phyloP scores from a whole-genome alignment of 192 early-diverging fungal species.

The Coemansia sp. region DNA sequence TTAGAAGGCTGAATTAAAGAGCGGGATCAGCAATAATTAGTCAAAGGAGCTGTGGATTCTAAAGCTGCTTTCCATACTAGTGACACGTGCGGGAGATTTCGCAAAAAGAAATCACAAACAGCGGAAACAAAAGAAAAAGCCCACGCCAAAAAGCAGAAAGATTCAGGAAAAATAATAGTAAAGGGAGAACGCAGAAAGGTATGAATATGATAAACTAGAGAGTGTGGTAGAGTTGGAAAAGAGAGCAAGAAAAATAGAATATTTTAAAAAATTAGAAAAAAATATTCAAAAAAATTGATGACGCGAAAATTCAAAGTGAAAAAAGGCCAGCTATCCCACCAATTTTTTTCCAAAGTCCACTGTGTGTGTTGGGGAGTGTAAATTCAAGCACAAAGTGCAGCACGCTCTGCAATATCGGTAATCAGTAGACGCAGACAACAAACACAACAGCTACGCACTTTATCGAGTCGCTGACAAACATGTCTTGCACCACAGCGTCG shows the following conservation, averaged over 20 bases:
- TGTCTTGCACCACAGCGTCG: slow-evolving; percentile 28
- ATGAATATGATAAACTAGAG: neutral
- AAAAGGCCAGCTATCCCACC: neutral
- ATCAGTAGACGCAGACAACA: slow-evolving; percentile 25
- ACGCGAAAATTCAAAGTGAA: neutral
- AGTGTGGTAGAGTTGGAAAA: neutral
- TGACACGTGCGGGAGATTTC: neutral
- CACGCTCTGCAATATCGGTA: neutral
- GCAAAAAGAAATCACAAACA: neutral
- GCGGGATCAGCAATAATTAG: neutral
- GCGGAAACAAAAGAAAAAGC: neutral
- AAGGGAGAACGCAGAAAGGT: neutral
- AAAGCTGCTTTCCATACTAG: neutral
- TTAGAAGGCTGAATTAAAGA: slow-evolving; percentile 4
- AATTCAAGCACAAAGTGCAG: neutral
- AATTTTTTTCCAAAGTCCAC: too few relatives aligned
- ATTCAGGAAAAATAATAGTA: neutral
- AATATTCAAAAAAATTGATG: neutral
- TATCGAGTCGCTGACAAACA: slow-evolving; percentile 19
- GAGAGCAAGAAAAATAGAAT: neutral
- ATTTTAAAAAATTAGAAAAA: neutral
- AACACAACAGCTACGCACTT: slow-evolving; percentile 36
- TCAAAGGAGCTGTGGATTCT: neutral
- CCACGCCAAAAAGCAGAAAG: neutral
- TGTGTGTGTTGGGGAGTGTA: too few relatives aligned